Evolutionary conservation across 164 flowering plant species (phyloP).

Genomic region (Nymphaea colorata): DNA sequence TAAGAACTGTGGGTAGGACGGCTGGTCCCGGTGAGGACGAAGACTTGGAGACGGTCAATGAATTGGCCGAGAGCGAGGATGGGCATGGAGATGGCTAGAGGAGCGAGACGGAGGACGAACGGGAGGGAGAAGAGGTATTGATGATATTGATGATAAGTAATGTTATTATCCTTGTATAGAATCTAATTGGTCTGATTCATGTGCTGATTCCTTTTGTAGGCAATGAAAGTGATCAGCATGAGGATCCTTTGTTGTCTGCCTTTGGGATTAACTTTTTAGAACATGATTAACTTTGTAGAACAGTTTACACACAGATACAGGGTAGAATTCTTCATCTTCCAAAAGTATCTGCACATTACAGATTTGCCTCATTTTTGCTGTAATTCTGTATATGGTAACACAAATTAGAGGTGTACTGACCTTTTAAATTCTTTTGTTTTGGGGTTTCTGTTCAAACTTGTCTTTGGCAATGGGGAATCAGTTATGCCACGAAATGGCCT

Average conservation of each 20-base stretch:
- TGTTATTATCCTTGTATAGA: too few relatives aligned
- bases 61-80: conserved; percentile 6
- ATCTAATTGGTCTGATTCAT: too few relatives aligned
- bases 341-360: conserved; percentile 27
- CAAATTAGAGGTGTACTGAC: too few relatives aligned
- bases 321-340: conserved; percentile 81
- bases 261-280: conserved; percentile 47
- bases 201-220: conserved; percentile 20
- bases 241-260: conserved; percentile 54
- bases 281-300: too few relatives aligned
- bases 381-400: too few relatives aligned
- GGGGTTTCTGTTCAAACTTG: conserved; percentile 30
- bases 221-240: conserved; percentile 31
- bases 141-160: too few relatives aligned
- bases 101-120: conserved; percentile 24
- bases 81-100: conserved; percentile 10
- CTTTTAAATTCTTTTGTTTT: too few relatives aligned
- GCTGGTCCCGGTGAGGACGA: conserved; percentile 45
- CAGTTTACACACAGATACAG: conserved; percentile 65
- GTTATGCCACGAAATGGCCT: conserved; percentile 63
- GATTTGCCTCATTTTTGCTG: too few relatives aligned
- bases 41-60: conserved; percentile 13
- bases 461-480: conserved; percentile 66
- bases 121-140: conserved; percentile 18
- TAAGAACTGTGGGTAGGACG: conserved; percentile 66